Evolutionary conservation across 495 filamentous ascomycete genomes (phyloP).

Genomic region (Hapsidospora chrysogenum): DNA sequence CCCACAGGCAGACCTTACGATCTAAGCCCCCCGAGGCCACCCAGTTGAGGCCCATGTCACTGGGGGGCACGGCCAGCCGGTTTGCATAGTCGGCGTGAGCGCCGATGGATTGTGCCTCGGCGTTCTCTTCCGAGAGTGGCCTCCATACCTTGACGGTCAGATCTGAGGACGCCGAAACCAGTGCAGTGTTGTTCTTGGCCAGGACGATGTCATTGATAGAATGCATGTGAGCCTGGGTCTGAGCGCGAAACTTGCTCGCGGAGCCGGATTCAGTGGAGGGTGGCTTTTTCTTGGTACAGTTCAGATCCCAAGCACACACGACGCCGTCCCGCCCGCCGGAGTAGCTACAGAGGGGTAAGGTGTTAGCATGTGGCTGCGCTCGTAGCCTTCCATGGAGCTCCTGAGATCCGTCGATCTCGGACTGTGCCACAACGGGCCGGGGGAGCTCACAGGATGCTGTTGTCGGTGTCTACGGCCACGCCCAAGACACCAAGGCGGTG

Average conservation of each 20-base stretch:
- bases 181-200: slow-evolving; percentile 59
- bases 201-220: slow-evolving; percentile 98
- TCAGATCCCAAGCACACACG: slow-evolving; percentile 88
- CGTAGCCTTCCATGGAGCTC: no score
- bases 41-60: slow-evolving; percentile 52
- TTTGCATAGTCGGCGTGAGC: slow-evolving; percentile 95
- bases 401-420: no score
- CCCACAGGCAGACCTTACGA: slow-evolving; percentile 83
- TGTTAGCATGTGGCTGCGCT: background rate
- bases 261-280: slow-evolving; percentile 15
- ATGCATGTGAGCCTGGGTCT: slow-evolving; percentile 95
- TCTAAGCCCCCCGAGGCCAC: slow-evolving; percentile 94
- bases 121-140: slow-evolving; percentile 50
- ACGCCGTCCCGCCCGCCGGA: slow-evolving; percentile 91
- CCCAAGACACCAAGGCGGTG: slow-evolving; percentile 92
- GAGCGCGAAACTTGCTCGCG: slow-evolving; percentile 50
- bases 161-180: slow-evolving; percentile 92
- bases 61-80: slow-evolving; percentile 61
- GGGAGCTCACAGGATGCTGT: slow-evolving; percentile 67
- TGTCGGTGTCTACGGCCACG: slow-evolving; percentile 67
- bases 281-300: slow-evolving; percentile 32
- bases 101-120: slow-evolving; percentile 66
- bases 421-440: no score
- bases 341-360: slow-evolving; percentile 28
- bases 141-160: slow-evolving; percentile 91